phyloP scores from a whole-genome alignment of 2,329 filamentous ascomycete species.

The Verticillium tricorpus region DNA sequence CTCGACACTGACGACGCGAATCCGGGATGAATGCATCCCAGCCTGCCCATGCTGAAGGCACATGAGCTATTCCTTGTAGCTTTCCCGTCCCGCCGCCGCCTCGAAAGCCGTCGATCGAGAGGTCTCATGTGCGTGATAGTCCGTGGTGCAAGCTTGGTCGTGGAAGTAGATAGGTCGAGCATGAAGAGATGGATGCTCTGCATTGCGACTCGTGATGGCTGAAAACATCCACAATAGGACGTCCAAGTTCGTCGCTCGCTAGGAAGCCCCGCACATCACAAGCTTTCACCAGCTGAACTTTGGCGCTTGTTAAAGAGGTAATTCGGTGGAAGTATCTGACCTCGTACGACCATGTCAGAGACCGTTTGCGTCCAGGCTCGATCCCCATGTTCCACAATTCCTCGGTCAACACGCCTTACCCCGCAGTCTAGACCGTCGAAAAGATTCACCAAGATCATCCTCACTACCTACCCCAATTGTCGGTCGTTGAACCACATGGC shows the following conservation, averaged over 20 bases:
- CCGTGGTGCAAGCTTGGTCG: background rate
- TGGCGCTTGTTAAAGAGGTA: background rate
- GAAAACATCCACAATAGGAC: background rate
- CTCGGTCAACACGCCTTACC: background rate
- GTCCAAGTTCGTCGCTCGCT: background rate
- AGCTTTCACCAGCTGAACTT: background rate
- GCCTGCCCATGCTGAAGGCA: background rate
- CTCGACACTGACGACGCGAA: background rate
- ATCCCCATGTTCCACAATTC: background rate
- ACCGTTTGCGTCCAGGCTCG: background rate
- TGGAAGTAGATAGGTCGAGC: no score
- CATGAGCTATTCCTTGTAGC: background rate
- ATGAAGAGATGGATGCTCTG: no score
- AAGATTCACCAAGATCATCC: background rate
- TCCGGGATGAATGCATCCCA: background rate
- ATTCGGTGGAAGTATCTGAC: background rate
- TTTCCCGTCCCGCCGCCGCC: background rate
- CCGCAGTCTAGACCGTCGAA: background rate
- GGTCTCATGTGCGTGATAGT: background rate
- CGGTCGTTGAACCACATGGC: background rate
- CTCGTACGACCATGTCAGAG: background rate
- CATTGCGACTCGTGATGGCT: background rate
- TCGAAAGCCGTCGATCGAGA: background rate
- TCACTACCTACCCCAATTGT: background rate
- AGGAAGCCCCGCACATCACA: background rate